phyloP scores from a whole-genome alignment of 1,139 yeast genomes.

The Yamadazyma siamensis region DNA sequence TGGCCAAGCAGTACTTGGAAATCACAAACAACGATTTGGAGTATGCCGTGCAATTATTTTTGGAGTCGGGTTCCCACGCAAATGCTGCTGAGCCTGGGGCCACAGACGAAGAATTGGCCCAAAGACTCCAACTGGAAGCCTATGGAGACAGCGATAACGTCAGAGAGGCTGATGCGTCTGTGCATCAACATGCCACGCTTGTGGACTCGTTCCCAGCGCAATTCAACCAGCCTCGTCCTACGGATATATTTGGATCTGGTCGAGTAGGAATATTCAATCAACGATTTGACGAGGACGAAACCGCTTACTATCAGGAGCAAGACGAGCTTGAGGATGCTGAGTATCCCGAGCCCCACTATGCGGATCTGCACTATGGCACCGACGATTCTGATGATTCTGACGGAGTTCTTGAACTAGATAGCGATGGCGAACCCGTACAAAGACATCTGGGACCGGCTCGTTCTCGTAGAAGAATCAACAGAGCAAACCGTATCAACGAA shows the following conservation, averaged over 20 bases:
- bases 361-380: too few species aligned
- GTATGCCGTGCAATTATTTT: constrained; percentile 78
- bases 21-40: constrained; percentile 79
- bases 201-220: constrained; percentile 31
- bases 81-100: constrained; percentile 11
- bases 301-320: constrained; percentile 20
- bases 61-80: constrained; percentile 50
- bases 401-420: constrained; percentile 24
- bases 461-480: constrained; percentile 28
- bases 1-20: constrained; percentile 77
- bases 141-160: constrained; percentile 37
- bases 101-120: constrained; percentile 61
- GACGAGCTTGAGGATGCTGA: constrained; percentile 29
- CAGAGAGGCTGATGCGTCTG: constrained; percentile 71
- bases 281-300: constrained; percentile 33
- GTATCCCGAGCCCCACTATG: too few species aligned
- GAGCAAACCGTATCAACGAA: constrained; percentile 26
- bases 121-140: constrained; percentile 63
- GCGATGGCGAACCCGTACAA: constrained; percentile 29
- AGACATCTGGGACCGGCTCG: constrained; percentile 13
- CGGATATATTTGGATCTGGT: constrained; percentile 42
- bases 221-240: constrained; percentile 17
- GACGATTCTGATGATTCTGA: constrained; percentile 17
- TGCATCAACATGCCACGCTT: constrained; percentile 77
- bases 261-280: constrained; percentile 45